Evolutionary conservation across 495 filamentous ascomycete species (phyloP).

Genomic region (Wilcoxina mikolae): DNA sequence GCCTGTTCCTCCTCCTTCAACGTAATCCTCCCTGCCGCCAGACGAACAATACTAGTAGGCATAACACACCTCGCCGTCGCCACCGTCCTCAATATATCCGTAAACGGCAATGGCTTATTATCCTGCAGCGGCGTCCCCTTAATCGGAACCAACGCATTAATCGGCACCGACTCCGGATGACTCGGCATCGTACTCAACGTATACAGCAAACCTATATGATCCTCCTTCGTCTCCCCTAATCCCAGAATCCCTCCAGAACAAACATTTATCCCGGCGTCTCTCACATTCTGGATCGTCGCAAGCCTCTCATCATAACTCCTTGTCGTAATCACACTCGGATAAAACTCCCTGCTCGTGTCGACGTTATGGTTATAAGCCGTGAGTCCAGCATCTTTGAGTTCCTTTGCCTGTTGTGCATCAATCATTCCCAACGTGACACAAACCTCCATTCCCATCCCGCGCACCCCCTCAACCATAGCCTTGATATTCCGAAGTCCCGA

Average conservation of each 20-base stretch:
- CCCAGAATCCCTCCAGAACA: slow-evolving; percentile 74
- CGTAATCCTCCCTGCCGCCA: slow-evolving; percentile 64
- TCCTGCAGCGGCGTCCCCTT: slow-evolving; percentile 69
- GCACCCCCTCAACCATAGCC: slow-evolving; percentile 63
- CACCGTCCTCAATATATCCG: slow-evolving; percentile 54
- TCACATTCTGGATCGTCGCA: slow-evolving; percentile 55
- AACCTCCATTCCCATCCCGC: slow-evolving; percentile 67
- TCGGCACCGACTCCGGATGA: slow-evolving; percentile 73
- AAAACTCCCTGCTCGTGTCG: slow-evolving; percentile 74
- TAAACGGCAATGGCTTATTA: slow-evolving; percentile 52
- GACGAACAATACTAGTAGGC: slow-evolving; percentile 62
- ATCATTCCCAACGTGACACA: slow-evolving; percentile 87
- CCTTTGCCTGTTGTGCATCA: slow-evolving; percentile 55
- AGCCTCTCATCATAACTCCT: slow-evolving; percentile 71
- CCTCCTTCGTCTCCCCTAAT: slow-evolving; percentile 55
- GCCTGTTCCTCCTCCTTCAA: slow-evolving; percentile 71
- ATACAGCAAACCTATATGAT: slow-evolving; percentile 64
- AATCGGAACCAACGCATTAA: slow-evolving; percentile 75
- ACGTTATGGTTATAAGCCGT: slow-evolving; percentile 87
- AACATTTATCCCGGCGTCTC: slow-evolving; percentile 69
- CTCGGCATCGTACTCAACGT: slow-evolving; percentile 58
- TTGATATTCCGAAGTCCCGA: slow-evolving; percentile 61
- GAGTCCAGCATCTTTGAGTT: slow-evolving; percentile 64
- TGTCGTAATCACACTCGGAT: slow-evolving; percentile 66
- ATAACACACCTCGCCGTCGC: slow-evolving; percentile 65